Evolutionary conservation across 192 early-diverging fungal genomes (phyloP).

Genomic region (Entomortierella beljakovae): DNA sequence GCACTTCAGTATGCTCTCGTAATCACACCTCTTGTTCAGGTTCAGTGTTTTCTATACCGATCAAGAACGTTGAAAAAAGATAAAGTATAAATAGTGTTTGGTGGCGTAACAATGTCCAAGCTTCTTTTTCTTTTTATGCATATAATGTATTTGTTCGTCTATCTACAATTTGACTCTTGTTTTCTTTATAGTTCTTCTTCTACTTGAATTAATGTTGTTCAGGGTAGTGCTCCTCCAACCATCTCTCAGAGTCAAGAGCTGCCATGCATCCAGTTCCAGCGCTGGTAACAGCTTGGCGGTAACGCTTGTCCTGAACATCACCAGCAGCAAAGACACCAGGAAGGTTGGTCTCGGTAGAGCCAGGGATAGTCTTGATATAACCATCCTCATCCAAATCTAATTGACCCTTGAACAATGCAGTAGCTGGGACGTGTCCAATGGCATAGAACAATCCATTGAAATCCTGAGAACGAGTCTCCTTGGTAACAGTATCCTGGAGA

Average conservation of each 20-base stretch:
- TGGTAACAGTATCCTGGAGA: conserved; percentile 82
- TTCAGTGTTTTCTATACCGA: too few species aligned
- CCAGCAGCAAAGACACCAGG: conserved; percentile 97
- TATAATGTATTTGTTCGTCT: conserved; percentile 8
- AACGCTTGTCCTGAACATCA: conserved; percentile 96
- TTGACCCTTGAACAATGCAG: conserved; percentile 77
- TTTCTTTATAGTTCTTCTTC: background rate
- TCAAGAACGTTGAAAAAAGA: too few species aligned
- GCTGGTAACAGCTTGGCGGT: conserved; percentile 97
- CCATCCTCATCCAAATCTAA: conserved; percentile 87
- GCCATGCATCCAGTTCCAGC: conserved; percentile 99
- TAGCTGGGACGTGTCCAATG: conserved; percentile 96
- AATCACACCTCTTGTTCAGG: too few species aligned
- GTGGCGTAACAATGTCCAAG: too few species aligned
- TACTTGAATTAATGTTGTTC: conserved; percentile 37
- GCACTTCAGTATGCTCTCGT: too few species aligned
- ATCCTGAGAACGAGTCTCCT: conserved; percentile 70
- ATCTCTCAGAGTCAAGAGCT: conserved; percentile 96
- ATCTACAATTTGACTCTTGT: conserved; percentile 15
- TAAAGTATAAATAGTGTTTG: too few species aligned
- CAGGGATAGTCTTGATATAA: conserved; percentile 88
- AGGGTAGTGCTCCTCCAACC: conserved; percentile 80
- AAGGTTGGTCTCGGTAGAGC: conserved; percentile 86
- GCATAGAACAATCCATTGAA: conserved; percentile 98
- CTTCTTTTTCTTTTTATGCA: too few species aligned